These are phyloP conservation scores for Calonectria leucothoes DNA, from an alignment of 2,329 filamentous ascomycete genomes.

Conservation along the genomic window DNA sequence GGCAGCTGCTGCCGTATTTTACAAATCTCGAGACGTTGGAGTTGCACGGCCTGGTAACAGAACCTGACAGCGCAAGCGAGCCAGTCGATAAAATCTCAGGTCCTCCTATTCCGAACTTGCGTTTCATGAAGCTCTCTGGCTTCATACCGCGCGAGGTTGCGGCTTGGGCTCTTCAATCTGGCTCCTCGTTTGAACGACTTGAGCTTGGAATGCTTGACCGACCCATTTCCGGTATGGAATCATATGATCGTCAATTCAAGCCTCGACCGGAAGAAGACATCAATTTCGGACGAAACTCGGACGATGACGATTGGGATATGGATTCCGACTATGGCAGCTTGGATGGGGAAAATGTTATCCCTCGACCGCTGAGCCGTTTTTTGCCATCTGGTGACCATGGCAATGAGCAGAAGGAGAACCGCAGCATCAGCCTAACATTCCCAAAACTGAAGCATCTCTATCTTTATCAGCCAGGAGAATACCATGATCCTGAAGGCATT, in stretches of 20 bases:
- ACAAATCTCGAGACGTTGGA: slow-evolving; percentile 22
- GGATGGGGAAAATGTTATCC: neutral
- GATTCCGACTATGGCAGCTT: neutral
- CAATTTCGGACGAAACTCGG: neutral
- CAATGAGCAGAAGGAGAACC: too few species aligned
- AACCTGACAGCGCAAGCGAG: neutral
- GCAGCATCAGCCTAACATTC: neutral
- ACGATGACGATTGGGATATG: neutral
- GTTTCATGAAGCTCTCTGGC: neutral
- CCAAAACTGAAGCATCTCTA: neutral
- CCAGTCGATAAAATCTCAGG: neutral
- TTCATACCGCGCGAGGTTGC: neutral
- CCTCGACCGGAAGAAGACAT: neutral
- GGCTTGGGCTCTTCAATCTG: neutral
- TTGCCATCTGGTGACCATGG: neutral
- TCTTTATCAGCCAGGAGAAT: neutral
- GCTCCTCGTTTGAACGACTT: neutral
- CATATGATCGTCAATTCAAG: neutral
- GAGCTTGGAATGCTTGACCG: neutral
- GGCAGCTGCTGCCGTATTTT: slow-evolving; percentile 28
- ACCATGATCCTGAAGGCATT: neutral
- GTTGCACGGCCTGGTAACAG: slow-evolving; percentile 2
- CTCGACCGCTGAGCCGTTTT: neutral
- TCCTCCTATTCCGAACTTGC: neutral
- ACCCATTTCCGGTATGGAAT: neutral